Conservation (phyloP, 2,329 filamentous ascomycete genomes). For the Coleophoma crateriformis region DNA sequence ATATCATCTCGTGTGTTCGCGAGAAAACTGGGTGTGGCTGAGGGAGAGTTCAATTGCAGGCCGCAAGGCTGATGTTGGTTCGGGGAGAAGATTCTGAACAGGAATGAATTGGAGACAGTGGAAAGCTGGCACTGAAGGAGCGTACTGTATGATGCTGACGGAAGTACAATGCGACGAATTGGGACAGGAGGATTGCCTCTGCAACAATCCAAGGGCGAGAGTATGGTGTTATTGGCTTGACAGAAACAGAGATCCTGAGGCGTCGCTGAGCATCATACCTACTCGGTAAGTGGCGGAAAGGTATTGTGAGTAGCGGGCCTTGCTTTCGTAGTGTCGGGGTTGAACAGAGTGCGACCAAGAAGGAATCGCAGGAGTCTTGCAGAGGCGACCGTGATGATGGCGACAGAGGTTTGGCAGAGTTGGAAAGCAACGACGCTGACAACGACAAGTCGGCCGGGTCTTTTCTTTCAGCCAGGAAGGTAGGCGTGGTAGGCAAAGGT, state of each 20-base stretch:
- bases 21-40: background rate
- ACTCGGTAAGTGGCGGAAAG: background rate
- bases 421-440: no score
- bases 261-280: background rate
- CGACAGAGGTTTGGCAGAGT: no score
- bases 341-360: no score
- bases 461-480: no score
- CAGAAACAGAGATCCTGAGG: background rate
- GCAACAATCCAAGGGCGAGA: background rate
- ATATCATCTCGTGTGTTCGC: background rate
- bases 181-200: background rate
- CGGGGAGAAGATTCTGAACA: background rate
- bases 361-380: no score
- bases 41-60: background rate
- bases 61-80: background rate
- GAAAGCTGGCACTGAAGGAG: background rate
- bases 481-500: no score
- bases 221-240: background rate
- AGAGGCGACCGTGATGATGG: no score
- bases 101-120: background rate
- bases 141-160: background rate
- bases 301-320: no score
- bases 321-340: no score
- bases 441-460: no score
- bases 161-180: background rate